Base-by-base conservation (phyloP, 2,329 filamentous ascomycete species). In the Colletotrichum sp. region DNA sequence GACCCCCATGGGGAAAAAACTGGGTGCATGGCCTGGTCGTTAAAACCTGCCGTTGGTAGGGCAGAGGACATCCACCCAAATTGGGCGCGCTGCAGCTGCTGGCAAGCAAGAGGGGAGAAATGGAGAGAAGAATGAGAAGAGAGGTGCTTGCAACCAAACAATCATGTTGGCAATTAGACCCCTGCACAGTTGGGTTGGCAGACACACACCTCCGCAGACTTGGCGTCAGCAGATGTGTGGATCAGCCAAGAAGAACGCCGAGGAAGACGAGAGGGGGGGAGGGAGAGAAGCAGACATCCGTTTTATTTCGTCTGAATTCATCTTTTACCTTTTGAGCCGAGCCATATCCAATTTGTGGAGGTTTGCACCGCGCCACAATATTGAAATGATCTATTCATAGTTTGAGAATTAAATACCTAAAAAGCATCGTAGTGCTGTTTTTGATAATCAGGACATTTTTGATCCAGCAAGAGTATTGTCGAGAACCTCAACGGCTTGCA, bases 191-290 rank as follows among this genome's bases (percentile, higher is more conserved):
- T 73, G 70, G 73, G 57, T 59, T 73, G 73, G n/a, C 43, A 52
- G 43, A 52, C n/a, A 52, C 39, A 48, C 39, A 12, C 39, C 39
- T 36, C 26, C 18, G 55, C 32, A 70, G 67, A 70, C 73, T 75
- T 73, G 73, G 73, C 73, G 70, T 75, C 73, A 75, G 73, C 73
- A 75, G 70, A 75, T 73, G 70, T 73, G 73, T 75, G 73, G 73
- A 75, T 73, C 57, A 75, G 73, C 73, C 73, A 75, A 75, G 73
- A 73, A 64, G 36, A 28, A 57, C 60, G 21, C 48, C 48, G 48
- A 59, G 59, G 34, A 36, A 60, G 67, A 60, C 39, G 57, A 60
- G 39, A n/a, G 39, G 5, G 18, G 43, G 30, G 15, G 12, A 16
- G 67, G 60, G 59, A 55, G 57, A 15, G 6, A 16, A n/a, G 6